Base-by-base conservation (phyloP, 495 filamentous ascomycete genomes). In the Tirmania nivea region DNA sequence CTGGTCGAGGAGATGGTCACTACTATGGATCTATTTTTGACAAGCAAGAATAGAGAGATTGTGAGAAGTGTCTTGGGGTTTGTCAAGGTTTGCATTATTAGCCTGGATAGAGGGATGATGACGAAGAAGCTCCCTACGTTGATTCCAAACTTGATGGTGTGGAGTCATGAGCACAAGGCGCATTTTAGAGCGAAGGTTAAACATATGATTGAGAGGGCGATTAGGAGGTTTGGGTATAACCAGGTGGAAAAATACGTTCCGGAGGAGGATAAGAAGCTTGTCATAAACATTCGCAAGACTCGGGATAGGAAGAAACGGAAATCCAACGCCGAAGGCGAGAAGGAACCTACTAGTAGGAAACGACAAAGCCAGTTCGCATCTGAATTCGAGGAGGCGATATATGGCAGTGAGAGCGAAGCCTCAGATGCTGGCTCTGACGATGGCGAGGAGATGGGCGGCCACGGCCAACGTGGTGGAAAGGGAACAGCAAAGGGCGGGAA, bases 121-220 rank as follows among this genome's bases (percentile, higher is more conserved):
- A 69, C 75, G 31, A 78, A 84, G 14, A 75, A 84, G 34, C 74
- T 97, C 35, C 64, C 68, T 25, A 74, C 78, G 1, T 71, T 96
- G 52, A 75, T 97, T 20, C 84, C 87, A 19, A 92, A 89, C 66
- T 69, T 95, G 10, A 84, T 95, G 79, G 79, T 83, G 17, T 97
- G 90, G 90, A 86, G 82, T 60, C 86, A 94, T 68, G 90, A 97
- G 67, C 92, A 97, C 70, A 95, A 93, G 69, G 86, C 84, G 14
- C 86, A 90, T 61, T 86, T 96, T 65, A 83, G 84, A 57, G 80
- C 85, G 34, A 96, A 95, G 72, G 86, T 97, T 53, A 96, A 94
- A 76, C 86, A 94, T 61, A 94, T 97, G 57, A 67, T 96, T 34
- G 90, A 97, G 68, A 78, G 90, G 34, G 84, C 94, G 71, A 79